Evolutionary conservation across 2,329 filamentous ascomycete genomes (phyloP), one percentile per base, ranked within the genome.

Genomic region (Pyrenochaeta sp.): DNA sequence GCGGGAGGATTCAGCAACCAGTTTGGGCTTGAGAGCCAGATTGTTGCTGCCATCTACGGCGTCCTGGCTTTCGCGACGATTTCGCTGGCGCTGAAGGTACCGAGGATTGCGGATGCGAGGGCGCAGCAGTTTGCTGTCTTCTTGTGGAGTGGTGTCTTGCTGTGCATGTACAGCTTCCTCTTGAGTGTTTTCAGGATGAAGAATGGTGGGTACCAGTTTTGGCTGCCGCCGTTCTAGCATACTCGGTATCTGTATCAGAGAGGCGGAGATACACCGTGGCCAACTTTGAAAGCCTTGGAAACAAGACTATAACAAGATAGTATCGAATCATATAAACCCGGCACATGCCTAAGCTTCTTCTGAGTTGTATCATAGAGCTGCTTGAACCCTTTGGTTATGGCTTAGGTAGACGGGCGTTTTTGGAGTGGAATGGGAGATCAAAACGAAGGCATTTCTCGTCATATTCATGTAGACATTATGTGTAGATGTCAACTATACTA

Each of bases 141-240:
- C 56, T 83, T 90, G 43, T 97, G 93, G 91, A 89, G 87, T 22
- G 86, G 82, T 45, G 82, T 95, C 30, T 80, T 97, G 55, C 88
- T 97, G 68, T 80, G 91, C 63, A 88, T 93, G 80, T 98, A 98
- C 83, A 96, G 93, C 82, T 95, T 97, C 81, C 84, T 99, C 63
- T 86, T 99, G 66, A 97, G 91, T 79, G 84, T 97, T 62, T 99
- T 99, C 86, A 88, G 93, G 71, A 84, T 91, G 71, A 99, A 99
- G 88, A 99, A 98, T 75, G 88, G 89, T 34, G 92, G 92, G 25
- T 99, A 99, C 79, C 93, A 93, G 15, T 97, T 98, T 81, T 93
- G 89, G 73, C 85, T 99, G 61, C 95, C 95, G 54, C 95, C 95
- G 10, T 98, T 99, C 79, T 89, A 83, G 57, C 22, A 19, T 19